Evolutionary conservation across 768 basidiomycete species (phyloP), one percentile per base, ranked within the genome.

Genomic region (Phaeotremella fagi): DNA sequence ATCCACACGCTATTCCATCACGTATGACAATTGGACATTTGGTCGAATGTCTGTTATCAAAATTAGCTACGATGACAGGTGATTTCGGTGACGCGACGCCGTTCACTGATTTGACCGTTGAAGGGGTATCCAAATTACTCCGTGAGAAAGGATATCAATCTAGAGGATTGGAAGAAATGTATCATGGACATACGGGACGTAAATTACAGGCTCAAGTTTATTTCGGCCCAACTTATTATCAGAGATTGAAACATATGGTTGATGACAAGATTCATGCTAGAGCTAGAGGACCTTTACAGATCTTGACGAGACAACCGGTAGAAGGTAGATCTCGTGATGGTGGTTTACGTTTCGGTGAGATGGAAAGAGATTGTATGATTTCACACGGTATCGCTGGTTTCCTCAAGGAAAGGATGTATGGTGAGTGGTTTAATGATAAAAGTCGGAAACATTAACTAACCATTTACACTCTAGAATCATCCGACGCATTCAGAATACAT

Each of bases 311-410:
- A 45, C 95, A 99, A 70, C 95, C 95, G 12, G 95, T 99, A 15
- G 95, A 99, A 73, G 95, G 95, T 82, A 82, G 95, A 76, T 90
- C 88, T 82, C 83, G 95, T 77, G 95, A 98, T 70, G 95, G 95
- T 79, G 95, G 95, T 75, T 78, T 99, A 59, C 90, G 95, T 68
- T 99, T 99, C 80, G 95, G 95, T 80, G 95, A 99, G 81, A 99
- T 99, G 95, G 95, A 99, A 73, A 88, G 90, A 74, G 94, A 97
- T 82, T 98, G 95, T 75, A 99, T 99, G 95, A 94, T 99, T 57
- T 95, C 95, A 22, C 95, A 99, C 78, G 95, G 95, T 72, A 91
- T 98, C 60, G 94, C 95, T 42, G 90, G 83, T 1, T 98, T 98
- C 83, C 76, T 98, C 76, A 97, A 97, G 77, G 95, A 98, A 78